phyloP scores from a whole-genome alignment of 2,329 filamentous ascomycete genomes.

The Trichoderma semiorbis region DNA sequence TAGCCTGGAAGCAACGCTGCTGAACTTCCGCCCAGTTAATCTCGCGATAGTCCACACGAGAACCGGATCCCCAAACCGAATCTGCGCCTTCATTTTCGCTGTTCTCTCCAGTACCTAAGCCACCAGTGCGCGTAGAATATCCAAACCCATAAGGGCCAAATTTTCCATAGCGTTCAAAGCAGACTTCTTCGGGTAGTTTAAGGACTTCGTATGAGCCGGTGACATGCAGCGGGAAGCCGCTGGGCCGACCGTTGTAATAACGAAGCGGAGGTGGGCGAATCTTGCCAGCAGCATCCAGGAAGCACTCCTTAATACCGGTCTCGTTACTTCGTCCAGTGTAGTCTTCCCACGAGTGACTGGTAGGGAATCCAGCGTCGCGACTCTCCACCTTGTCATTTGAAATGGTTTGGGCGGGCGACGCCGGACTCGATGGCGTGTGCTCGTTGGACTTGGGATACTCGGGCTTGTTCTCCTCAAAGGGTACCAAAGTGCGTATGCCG shows the following conservation, averaged over 20 bases:
- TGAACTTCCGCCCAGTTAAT: conserved; percentile 80
- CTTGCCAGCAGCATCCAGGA: conserved; percentile 64
- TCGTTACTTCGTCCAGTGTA: conserved; percentile 42
- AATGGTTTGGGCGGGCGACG: conserved; percentile 17
- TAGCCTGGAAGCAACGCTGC: conserved; percentile 67
- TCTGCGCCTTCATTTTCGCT: conserved; percentile 80
- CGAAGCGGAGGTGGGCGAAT: conserved; percentile 66
- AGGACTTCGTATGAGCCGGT: conserved; percentile 85
- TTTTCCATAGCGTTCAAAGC: conserved; percentile 87
- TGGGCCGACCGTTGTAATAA: conserved; percentile 73
- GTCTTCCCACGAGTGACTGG: conserved; percentile 35
- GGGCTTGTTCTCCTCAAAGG: conserved; percentile 63
- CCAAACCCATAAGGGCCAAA: conserved; percentile 87
- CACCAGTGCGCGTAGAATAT: conserved; percentile 74
- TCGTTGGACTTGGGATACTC: conserved; percentile 75
- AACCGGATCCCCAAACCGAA: conserved; percentile 67
- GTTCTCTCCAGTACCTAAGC: conserved; percentile 79
- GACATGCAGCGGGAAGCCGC: conserved; percentile 78
- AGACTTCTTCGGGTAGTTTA: conserved; percentile 77
- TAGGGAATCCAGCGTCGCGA: conserved; percentile 24
- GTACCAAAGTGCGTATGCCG: conserved; percentile 70
- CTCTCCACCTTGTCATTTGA: conserved; percentile 10
- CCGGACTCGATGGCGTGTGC: conserved; percentile 29
- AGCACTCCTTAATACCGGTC: conserved; percentile 66
- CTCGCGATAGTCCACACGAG: conserved; percentile 72